Conservation (phyloP, 2,329 filamentous ascomycete species). For the Ophiocordyceps sinensis region DNA sequence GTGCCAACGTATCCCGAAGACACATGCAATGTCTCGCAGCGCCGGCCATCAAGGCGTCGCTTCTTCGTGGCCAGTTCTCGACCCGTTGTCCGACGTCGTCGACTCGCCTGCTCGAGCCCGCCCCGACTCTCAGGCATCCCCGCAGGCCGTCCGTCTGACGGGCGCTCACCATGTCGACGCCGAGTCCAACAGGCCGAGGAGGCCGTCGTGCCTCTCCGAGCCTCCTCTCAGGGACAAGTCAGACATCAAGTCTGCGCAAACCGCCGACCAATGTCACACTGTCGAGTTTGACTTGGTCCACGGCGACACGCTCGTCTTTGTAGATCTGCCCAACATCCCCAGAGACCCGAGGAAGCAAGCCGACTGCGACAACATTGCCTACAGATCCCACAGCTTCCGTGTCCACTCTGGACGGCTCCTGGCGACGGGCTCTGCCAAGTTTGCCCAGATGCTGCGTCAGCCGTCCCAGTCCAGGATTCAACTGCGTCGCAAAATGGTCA, state of each 20-base stretch:
- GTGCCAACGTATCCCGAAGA: too few species aligned
- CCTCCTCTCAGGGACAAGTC: background rate
- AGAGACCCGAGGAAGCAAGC: slow-evolving; percentile 5
- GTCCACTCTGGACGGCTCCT: slow-evolving; percentile 32
- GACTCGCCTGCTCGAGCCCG: too few species aligned
- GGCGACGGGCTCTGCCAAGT: slow-evolving; percentile 29
- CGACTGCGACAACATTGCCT: slow-evolving; percentile 21
- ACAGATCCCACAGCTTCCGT: slow-evolving; percentile 21
- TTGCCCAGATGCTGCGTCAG: slow-evolving; percentile 28
- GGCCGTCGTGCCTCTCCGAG: background rate
- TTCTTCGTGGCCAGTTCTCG: too few species aligned
- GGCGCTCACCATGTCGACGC: background rate
- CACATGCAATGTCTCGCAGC: too few species aligned
- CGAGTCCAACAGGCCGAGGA: background rate
- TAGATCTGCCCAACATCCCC: slow-evolving; percentile 20
- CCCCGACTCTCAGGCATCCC: too few species aligned
- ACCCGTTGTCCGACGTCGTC: too few species aligned
- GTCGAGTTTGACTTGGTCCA: slow-evolving; percentile 11
- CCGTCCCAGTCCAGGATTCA: slow-evolving; percentile 23
- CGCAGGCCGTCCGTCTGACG: too few species aligned
- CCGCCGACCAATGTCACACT: slow-evolving; percentile 13
- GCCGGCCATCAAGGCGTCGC: too few species aligned
- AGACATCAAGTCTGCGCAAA: slow-evolving; percentile 9
- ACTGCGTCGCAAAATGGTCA: slow-evolving; percentile 20
- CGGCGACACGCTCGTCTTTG: slow-evolving; percentile 30